Base-by-base conservation (phyloP, 768 basidiomycete genomes). In the Tricholoma matsutake region DNA sequence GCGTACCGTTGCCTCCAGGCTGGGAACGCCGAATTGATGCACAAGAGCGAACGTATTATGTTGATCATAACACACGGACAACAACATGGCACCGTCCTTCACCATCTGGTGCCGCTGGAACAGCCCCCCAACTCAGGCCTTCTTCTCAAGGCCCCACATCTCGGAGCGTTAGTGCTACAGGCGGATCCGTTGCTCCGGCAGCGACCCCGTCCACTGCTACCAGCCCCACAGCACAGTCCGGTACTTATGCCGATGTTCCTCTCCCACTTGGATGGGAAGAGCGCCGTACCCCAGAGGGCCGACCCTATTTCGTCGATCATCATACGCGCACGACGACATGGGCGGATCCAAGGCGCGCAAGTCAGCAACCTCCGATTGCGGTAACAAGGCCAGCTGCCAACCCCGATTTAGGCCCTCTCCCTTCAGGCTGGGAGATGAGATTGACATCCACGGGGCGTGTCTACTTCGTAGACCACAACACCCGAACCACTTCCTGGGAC, bases 381-480 rank as follows among this genome's bases (percentile, higher is more conserved):
- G 67, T 83, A 67, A 65, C 78, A 14, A 70, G 84, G 25, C 79
- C 78, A 58, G 75, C 80, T 58, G 73, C 85, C 65, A 83, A 78
- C 59, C 73, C 86, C 63, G 79, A 88, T 64, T 83, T 94, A 16
- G 94, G 94, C 0, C 86, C 91, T 6, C 79, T 96, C 37, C 94
- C 94, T 5, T 90, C 88, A 49, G 94, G 94, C 61, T 96, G 94
- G 94, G 94, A 96, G 76, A 96, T 96, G 94, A 83, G 94, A 18
- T 74, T 96, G 56, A 95, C 94, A 1, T 87, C 88, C 1, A 93
- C 90, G 0, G 83, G 83, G 7, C 82, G 93, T 34, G 88, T 96
- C 16, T 96, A 96, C 75, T 96, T 94, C 66, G 94, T 96, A 13
- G 94, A 96, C 71, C 94, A 96, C 75, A 95, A 89, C 64, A 90